Evolutionary conservation across 495 filamentous ascomycete species (phyloP).

Genomic region (Cairneyella variabilis): DNA sequence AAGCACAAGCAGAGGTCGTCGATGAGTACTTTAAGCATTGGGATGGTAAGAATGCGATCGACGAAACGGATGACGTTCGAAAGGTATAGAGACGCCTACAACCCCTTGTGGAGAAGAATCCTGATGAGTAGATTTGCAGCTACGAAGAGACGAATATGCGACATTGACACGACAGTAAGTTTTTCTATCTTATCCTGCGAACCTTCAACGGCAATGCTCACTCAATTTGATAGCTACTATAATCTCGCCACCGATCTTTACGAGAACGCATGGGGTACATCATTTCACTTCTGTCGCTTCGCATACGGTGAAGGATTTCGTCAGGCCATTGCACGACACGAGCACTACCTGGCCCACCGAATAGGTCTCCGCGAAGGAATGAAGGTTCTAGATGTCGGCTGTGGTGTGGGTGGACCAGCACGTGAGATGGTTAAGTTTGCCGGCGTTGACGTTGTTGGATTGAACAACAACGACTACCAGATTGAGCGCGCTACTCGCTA

Average conservation of each 20-base stretch:
- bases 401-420: constrained; percentile 92
- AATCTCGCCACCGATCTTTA: constrained; percentile 97
- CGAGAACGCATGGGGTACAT: constrained; percentile 92
- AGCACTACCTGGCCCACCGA: constrained; percentile 92
- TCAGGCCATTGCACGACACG: constrained; percentile 93
- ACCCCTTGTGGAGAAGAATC: background rate
- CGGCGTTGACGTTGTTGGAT: constrained; percentile 77
- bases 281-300: constrained; percentile 97
- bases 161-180: constrained; percentile 59
- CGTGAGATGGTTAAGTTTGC: constrained; percentile 94
- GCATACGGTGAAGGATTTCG: constrained; percentile 80
- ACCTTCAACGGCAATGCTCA: background rate
- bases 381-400: constrained; percentile 93
- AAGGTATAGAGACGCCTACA: constrained; percentile 49
- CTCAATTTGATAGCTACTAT: constrained; percentile 61
- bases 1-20: constrained; percentile 77
- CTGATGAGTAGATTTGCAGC: constrained; percentile 35
- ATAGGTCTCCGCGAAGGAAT: constrained; percentile 80
- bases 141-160: constrained; percentile 82
- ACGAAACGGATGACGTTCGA: constrained; percentile 76
- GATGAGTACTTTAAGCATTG: constrained; percentile 99
- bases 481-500: constrained; percentile 89
- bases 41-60: constrained; percentile 80
- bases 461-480: constrained; percentile 99
- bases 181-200: background rate